phyloP scores from a whole-genome alignment of 2,329 filamentous ascomycete genomes.

The Pseudogymnoascus pannorum region DNA sequence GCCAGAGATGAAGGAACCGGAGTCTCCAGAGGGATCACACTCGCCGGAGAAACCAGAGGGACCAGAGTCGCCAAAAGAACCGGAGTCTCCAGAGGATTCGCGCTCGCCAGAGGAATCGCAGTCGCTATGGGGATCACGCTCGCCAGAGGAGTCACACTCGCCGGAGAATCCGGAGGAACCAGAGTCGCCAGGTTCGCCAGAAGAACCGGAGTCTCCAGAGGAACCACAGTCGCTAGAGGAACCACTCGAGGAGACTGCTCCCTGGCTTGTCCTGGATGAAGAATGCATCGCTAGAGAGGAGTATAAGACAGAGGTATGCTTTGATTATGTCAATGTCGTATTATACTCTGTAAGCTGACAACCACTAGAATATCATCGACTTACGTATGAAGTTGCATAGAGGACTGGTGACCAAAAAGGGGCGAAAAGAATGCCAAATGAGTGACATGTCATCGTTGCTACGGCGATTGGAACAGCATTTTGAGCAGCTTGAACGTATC shows the following conservation, averaged over 20 bases:
- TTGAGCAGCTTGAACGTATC: neutral
- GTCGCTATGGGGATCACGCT: neutral
- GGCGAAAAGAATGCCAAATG: neutral
- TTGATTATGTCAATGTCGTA: neutral
- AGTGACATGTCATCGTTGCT: neutral
- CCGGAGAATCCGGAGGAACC: neutral
- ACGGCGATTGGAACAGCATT: neutral
- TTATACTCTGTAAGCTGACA: slow-evolving; percentile 1
- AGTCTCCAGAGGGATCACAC: too few species aligned
- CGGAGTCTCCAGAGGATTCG: neutral
- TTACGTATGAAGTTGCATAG: neutral
- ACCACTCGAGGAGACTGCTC: neutral
- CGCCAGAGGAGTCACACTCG: neutral
- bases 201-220: neutral
- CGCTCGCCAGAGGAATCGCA: neutral
- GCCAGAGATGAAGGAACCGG: neutral
- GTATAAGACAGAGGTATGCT: neutral
- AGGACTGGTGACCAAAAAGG: neutral
- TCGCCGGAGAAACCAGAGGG: too few species aligned
- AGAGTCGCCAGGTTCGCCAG: neutral
- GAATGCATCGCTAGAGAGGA: neutral
- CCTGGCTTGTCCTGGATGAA: neutral
- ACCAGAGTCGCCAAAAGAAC: too few species aligned
- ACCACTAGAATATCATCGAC: neutral
- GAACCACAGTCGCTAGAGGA: neutral